A percentile compares a stretch with the other conserved stretches of the same genome.
phyloP scores from a whole-genome alignment of 2,329 filamentous ascomycete species.

The Aspergillus flavus region DNA sequence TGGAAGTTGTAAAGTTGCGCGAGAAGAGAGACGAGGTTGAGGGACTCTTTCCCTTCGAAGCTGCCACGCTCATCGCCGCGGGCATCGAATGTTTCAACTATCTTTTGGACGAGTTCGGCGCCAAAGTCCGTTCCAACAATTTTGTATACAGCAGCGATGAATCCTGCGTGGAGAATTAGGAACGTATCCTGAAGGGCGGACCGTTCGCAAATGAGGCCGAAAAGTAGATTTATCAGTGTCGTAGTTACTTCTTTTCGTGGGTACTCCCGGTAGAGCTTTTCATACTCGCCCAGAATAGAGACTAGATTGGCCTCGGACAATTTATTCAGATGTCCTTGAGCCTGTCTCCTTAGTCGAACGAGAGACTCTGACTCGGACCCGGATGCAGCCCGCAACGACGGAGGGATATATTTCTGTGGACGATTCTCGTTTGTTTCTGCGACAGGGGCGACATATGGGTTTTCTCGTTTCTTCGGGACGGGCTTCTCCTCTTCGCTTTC shows the following conservation, averaged over 20 bases:
- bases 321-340: conserved; percentile 88
- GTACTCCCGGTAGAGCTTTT: conserved; percentile 79
- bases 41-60: conserved; percentile 60
- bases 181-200: conserved; percentile 84
- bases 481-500: conserved; percentile 45
- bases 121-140: conserved; percentile 87
- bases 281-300: conserved; percentile 79
- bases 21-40: conserved; percentile 80
- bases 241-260: conserved; percentile 88
- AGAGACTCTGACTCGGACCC: conserved; percentile 68
- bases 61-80: conserved; percentile 56
- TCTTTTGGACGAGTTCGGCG: conserved; percentile 77
- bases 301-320: conserved; percentile 88
- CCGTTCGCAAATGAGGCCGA: conserved; percentile 77
- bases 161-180: conserved; percentile 85
- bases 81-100: conserved; percentile 74
- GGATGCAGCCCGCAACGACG: conserved; percentile 70
- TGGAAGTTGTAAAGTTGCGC: conserved; percentile 92
- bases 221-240: conserved; percentile 73
- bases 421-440: conserved; percentile 45
- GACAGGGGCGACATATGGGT: conserved; percentile 82
- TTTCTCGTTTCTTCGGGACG: conserved; percentile 65
- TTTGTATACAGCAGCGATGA: conserved; percentile 85
- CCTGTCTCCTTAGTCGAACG: conserved; percentile 71
- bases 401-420: conserved; percentile 79